These are phyloP conservation scores for Dendrobium nobile DNA, from an alignment of 106 monocot species.

Conservation along the genomic window DNA sequence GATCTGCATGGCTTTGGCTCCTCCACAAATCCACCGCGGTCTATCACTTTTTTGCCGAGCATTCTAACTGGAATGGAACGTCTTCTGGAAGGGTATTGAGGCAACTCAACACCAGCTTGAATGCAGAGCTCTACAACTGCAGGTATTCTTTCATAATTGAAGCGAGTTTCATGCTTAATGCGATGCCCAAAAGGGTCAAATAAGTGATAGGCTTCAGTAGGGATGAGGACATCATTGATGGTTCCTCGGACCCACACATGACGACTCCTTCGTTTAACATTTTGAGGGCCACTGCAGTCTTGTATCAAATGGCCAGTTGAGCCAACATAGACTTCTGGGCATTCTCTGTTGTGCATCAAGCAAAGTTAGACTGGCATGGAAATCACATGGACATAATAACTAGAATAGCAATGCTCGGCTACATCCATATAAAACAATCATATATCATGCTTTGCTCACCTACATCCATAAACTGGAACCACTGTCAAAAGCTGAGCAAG, in stretches of 20 bases:
- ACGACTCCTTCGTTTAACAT: constrained; percentile 44
- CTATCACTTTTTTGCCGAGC: constrained; percentile 77
- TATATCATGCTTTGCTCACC: constrained; percentile 31
- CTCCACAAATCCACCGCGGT: constrained; percentile 61
- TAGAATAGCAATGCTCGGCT: not conserved
- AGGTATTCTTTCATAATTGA: constrained; percentile 79
- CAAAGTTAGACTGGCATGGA: not conserved
- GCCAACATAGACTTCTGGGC: constrained; percentile 81
- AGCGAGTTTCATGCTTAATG: constrained; percentile 72
- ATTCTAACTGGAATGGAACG: constrained; percentile 68
- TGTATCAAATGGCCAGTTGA: constrained; percentile 62
- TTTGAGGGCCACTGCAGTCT: constrained; percentile 66
- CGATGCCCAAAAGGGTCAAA: constrained; percentile 79
- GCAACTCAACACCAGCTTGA: constrained; percentile 84
- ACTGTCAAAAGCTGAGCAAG: constrained; percentile 70
- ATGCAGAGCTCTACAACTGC: constrained; percentile 89
- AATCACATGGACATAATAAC: not conserved
- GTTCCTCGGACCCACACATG: constrained; percentile 83
- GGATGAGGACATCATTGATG: constrained; percentile 65
- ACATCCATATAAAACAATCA: not conserved
- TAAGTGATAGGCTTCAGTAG: constrained; percentile 81
- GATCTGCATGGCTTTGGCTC: constrained; percentile 43
- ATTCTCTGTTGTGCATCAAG: constrained; percentile 39
- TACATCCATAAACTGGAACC: constrained; percentile 83
- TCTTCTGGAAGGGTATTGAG: constrained; percentile 71